Conservation (phyloP, 768 basidiomycete genomes). For the Tricholomella constricta region DNA sequence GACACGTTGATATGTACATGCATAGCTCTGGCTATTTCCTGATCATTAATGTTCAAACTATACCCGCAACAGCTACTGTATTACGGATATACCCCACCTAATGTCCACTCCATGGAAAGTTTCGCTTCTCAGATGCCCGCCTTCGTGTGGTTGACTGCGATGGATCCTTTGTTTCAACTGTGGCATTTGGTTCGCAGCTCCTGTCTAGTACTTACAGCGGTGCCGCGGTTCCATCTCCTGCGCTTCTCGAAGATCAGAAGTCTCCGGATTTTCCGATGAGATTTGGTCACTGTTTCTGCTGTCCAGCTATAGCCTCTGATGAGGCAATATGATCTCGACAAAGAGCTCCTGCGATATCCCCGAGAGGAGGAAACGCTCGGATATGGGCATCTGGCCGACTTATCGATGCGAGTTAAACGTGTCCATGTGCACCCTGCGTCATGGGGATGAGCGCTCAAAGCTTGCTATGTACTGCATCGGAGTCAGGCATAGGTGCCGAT, state of each 20-base stretch:
- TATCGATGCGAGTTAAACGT: background rate
- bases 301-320: conserved; percentile 11
- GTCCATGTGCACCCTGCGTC: background rate
- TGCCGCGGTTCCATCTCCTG: conserved; percentile 30
- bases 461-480: background rate
- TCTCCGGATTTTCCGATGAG: conserved; percentile 20
- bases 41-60: conserved; percentile 22
- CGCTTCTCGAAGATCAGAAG: conserved; percentile 38
- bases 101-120: conserved; percentile 22
- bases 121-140: conserved; percentile 11
- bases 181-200: conserved; percentile 15
- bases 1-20: conserved; percentile 61
- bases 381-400: background rate
- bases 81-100: conserved; percentile 26
- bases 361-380: background rate
- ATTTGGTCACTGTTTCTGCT: conserved; percentile 10
- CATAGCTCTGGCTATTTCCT: conserved; percentile 50
- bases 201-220: conserved; percentile 30
- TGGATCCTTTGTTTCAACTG: conserved; percentile 7
- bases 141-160: background rate
- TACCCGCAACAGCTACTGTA: conserved; percentile 21
- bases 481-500: background rate
- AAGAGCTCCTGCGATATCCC: conserved; percentile 10
- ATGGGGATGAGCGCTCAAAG: background rate
- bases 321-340: conserved; percentile 11